These are phyloP conservation scores for Ostreobium quekettii DNA, from an alignment of 139 green algal genomes.

Conservation along the genomic window DNA sequence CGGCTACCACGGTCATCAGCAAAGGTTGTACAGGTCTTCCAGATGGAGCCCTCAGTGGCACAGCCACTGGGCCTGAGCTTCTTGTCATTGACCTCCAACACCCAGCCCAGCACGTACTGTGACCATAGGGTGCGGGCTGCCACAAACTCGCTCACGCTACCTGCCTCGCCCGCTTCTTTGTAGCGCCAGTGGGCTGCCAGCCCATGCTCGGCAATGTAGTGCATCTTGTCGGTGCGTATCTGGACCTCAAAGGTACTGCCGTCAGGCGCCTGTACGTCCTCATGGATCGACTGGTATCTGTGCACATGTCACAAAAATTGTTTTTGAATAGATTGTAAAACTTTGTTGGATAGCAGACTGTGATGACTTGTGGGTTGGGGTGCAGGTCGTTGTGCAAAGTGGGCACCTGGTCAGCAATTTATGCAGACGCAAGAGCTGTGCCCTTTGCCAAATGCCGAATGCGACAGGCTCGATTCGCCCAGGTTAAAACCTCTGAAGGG, in stretches of 20 bases:
- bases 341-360: not conserved
- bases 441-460: no score
- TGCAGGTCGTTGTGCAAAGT: not conserved
- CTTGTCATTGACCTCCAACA: slow-evolving; percentile 15
- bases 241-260: slow-evolving; percentile 34
- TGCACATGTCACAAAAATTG: not conserved
- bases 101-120: not conserved
- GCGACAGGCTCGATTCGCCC: no score
- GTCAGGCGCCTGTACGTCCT: slow-evolving; percentile 5
- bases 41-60: not conserved
- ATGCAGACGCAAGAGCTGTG: no score
- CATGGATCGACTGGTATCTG: slow-evolving; percentile 15
- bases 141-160: not conserved
- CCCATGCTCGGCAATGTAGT: slow-evolving; percentile 84
- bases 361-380: not conserved
- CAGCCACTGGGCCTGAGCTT: not conserved
- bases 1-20: not conserved
- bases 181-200: slow-evolving; percentile 93
- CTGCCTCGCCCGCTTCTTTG: slow-evolving; percentile 63
- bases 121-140: slow-evolving; percentile 2
- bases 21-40: not conserved
- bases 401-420: not conserved
- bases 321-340: slow-evolving; percentile 15
- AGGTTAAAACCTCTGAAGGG: no score
- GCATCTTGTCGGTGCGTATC: slow-evolving; percentile 89